Evolutionary conservation across 768 basidiomycete genomes (phyloP).

Genomic region (Tulasnella sp.): DNA sequence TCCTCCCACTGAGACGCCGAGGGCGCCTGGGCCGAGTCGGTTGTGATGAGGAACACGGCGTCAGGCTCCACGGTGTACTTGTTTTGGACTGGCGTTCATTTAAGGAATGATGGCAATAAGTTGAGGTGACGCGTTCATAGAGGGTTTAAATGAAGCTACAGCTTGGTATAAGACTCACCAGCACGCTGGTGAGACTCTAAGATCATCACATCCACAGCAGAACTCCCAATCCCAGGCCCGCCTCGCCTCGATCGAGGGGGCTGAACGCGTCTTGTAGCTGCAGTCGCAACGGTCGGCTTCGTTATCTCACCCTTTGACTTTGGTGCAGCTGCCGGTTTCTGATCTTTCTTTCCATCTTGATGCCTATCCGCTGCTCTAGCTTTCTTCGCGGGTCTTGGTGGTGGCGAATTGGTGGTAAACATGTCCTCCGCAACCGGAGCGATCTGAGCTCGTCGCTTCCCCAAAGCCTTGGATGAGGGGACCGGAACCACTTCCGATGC

Average conservation of each 20-base stretch:
- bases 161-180: conserved; percentile 42
- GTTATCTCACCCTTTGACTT: not conserved
- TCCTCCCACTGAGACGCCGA: conserved; percentile 31
- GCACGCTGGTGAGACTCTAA: conserved; percentile 58
- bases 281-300: conserved; percentile 14
- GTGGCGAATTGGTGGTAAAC: too few relatives aligned
- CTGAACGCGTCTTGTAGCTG: conserved; percentile 50
- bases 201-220: conserved; percentile 74
- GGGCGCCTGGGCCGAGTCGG: conserved; percentile 45
- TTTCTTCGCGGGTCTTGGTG: too few relatives aligned
- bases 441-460: not conserved
- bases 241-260: conserved; percentile 73
- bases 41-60: conserved; percentile 62
- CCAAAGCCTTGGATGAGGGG: conserved; percentile 6
- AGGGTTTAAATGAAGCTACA: not conserved
- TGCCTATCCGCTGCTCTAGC: too few relatives aligned
- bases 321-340: too few relatives aligned
- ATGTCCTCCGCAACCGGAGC: too few relatives aligned
- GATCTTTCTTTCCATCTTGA: too few relatives aligned
- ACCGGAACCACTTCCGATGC: not conserved
- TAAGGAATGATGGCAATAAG: not conserved
- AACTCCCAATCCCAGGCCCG: conserved; percentile 67
- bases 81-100: conserved; percentile 44
- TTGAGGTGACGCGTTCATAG: not conserved
- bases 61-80: conserved; percentile 57